phyloP scores from a whole-genome alignment of 108 stramenopile species.

The Nannochloropsis salina region DNA sequence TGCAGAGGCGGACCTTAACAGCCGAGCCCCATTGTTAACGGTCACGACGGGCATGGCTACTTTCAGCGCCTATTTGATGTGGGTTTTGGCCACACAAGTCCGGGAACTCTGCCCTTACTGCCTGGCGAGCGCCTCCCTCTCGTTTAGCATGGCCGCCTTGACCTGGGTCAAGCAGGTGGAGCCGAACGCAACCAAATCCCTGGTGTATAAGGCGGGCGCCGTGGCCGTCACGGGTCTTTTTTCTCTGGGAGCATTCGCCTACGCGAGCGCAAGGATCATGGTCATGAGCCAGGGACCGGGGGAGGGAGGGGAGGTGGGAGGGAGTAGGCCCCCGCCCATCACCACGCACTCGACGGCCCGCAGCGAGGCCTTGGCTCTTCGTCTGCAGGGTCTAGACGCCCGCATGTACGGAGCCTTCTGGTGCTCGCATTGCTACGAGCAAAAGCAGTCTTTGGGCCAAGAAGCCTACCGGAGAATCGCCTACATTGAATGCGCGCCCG shows the following conservation, averaged over 20 bases:
- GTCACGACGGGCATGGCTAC: conserved; percentile 75
- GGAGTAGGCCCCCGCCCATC: conserved; percentile 23
- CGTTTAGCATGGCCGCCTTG: conserved; percentile 34
- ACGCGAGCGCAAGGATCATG: background rate
- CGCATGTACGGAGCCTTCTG: conserved; percentile 89
- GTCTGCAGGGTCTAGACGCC: conserved; percentile 63
- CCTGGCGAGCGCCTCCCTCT: conserved; percentile 51
- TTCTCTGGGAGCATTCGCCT: background rate
- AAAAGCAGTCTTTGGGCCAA: conserved; percentile 70
- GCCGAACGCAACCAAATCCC: background rate
- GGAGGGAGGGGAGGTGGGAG: background rate
- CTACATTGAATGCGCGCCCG: conserved; percentile 73
- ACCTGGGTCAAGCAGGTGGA: background rate
- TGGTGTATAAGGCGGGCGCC: background rate
- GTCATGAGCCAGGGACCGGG: background rate
- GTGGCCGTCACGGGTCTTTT: conserved; percentile 62
- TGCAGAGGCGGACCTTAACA: background rate
- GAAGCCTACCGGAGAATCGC: conserved; percentile 68
- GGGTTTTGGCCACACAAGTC: conserved; percentile 64
- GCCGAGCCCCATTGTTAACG: conserved; percentile 52
- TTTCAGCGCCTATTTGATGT: conserved; percentile 75
- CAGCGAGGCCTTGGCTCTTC: conserved; percentile 64
- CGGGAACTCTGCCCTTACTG: conserved; percentile 73
- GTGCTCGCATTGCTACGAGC: conserved; percentile 90
- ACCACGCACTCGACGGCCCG: conserved; percentile 62